Conservation (phyloP, 805 yeast genomes). For the Ogataea thermomethanolica region DNA sequence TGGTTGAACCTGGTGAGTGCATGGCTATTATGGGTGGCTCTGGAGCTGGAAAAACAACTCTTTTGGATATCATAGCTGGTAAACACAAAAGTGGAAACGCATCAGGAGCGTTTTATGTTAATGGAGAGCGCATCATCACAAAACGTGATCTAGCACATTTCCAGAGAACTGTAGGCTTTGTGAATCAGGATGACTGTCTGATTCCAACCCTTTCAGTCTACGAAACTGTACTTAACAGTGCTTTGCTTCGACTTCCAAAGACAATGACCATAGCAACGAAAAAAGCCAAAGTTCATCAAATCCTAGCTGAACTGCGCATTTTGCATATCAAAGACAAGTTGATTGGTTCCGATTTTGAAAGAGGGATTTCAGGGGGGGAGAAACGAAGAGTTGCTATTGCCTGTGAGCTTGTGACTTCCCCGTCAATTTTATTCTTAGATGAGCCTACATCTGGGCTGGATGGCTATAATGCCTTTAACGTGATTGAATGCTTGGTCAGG, state of each 20-base stretch:
- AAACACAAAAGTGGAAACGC: slow-evolving; percentile 76
- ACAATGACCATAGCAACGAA: slow-evolving; percentile 72
- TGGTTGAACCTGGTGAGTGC: slow-evolving; percentile 82
- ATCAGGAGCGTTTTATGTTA: slow-evolving; percentile 66
- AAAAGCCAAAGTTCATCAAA: slow-evolving; percentile 75
- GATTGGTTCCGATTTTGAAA: slow-evolving; percentile 82
- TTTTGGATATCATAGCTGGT: slow-evolving; percentile 85
- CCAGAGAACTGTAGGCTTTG: slow-evolving; percentile 80
- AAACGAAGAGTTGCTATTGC: slow-evolving; percentile 91
- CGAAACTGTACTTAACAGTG: slow-evolving; percentile 92
- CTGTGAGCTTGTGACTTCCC: slow-evolving; percentile 87
- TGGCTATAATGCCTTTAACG: slow-evolving; percentile 89
- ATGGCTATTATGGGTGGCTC: slow-evolving; percentile 98
- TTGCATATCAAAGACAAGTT: slow-evolving; percentile 76
- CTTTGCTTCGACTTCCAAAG: slow-evolving; percentile 80
- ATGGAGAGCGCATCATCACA: slow-evolving; percentile 51
- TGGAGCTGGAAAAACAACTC: slow-evolving; percentile 96
- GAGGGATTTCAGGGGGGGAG: slow-evolving; percentile 95
- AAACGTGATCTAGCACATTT: slow-evolving; percentile 40
- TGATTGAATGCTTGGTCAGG: slow-evolving; percentile 76
- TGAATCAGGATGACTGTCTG: slow-evolving; percentile 90
- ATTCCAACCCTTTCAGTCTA: slow-evolving; percentile 93
- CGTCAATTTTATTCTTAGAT: slow-evolving; percentile 76
- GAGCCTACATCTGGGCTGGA: slow-evolving; percentile 97
- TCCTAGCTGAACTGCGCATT: slow-evolving; percentile 81